Evolutionary conservation across 306 rosid genomes (phyloP).

Genomic region (Vicia faba): DNA sequence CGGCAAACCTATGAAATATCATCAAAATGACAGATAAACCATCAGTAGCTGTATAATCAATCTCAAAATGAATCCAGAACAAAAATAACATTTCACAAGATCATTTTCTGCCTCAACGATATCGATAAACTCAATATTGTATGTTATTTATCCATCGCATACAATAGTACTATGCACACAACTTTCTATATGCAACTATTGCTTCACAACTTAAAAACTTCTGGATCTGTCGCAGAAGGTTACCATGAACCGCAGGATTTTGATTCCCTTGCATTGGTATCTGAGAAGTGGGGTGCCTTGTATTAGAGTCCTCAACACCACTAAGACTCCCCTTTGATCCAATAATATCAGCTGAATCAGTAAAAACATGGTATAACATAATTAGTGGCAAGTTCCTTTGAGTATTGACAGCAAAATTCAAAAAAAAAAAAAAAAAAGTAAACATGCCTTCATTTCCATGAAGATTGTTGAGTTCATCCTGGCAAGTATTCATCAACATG

Average conservation of each 20-base stretch:
- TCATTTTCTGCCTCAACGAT: neutral
- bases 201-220: neutral
- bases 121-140: too few species aligned
- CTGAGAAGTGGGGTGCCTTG: conserved; percentile 44
- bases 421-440: neutral
- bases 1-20: conserved; percentile 62
- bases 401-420: neutral
- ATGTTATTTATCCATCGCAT: neutral
- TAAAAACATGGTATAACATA: conserved; percentile 47
- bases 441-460: conserved; percentile 59
- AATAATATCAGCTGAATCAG: conserved; percentile 87
- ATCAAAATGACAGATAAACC: conserved; percentile 25
- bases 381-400: conserved; percentile 49
- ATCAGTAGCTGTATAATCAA: neutral
- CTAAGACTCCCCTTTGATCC: conserved; percentile 64
- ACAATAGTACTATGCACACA: neutral
- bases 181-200: neutral
- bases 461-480: conserved; percentile 56
- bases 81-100: conserved; percentile 14
- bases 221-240: conserved; percentile 1
- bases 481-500: conserved; percentile 52
- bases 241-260: conserved; percentile 65
- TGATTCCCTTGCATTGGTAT: conserved; percentile 61
- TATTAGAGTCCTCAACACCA: conserved; percentile 55
- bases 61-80: conserved; percentile 14